phyloP scores from a whole-genome alignment of 2,329 filamentous ascomycete genomes.

The Falciphora oryzae region DNA sequence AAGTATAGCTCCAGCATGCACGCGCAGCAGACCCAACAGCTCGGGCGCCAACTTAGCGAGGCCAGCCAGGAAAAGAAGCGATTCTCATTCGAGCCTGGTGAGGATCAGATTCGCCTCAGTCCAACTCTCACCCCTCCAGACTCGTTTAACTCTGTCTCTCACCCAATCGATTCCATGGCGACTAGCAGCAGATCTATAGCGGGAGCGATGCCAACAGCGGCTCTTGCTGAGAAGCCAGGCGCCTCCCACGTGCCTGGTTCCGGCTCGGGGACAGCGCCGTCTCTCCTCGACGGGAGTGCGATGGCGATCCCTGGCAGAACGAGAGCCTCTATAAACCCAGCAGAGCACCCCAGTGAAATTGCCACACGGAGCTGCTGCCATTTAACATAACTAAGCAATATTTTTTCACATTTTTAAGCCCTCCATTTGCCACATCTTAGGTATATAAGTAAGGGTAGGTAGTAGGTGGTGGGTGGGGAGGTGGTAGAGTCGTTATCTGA shows the following conservation, averaged over 20 bases:
- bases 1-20: conserved; percentile 4
- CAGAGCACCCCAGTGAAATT: too few species aligned
- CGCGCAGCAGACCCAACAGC: neutral
- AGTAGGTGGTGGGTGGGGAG: too few species aligned
- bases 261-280: neutral
- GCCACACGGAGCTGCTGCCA: too few species aligned
- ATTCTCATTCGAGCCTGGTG: conserved; percentile 9
- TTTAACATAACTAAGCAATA: too few species aligned
- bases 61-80: neutral
- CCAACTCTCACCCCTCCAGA: neutral
- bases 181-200: neutral
- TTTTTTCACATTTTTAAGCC: too few species aligned
- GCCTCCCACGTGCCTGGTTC: neutral
- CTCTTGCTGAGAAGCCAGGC: neutral
- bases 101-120: conserved; percentile 3
- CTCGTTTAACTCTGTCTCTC: neutral
- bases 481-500: too few species aligned
- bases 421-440: too few species aligned
- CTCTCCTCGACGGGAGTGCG: neutral
- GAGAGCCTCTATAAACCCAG: too few species aligned
- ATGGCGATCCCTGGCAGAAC: neutral
- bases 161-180: neutral
- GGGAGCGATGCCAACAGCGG: too few species aligned
- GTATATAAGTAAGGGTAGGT: too few species aligned
- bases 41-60: neutral